Base-by-base conservation (phyloP, 2,329 filamentous ascomycete species). In the Cryphonectria naterciae region DNA sequence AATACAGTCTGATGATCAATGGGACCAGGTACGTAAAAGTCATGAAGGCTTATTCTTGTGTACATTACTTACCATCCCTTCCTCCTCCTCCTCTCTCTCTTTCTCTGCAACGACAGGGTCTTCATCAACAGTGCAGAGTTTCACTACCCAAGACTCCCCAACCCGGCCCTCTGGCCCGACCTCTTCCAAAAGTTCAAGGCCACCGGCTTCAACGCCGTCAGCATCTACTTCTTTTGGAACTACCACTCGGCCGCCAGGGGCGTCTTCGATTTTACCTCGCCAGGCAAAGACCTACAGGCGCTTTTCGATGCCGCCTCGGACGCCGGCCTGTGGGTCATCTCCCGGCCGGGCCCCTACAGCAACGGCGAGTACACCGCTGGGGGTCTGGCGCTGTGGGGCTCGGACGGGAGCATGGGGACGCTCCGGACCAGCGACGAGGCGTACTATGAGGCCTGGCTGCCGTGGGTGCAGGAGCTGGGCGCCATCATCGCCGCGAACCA, bases 171-270 rank as follows among this genome's bases (percentile, higher is more conserved):
- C 37, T 88, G 86, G 84, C 75, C 79, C 32, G 85, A 87, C 73
- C 83, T 88, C 46, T 86, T 88, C 70, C 85, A 88, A 67, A 87
- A 87, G 71, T 81, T 87, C 71, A 82, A 83, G 72, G 84, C 86
- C 11, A 85, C 83, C 74, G 86, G 85, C 0, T 86, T 86, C 76
- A 87, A 87, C 76, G 79, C 85, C 22, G 79, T 87, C 66, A 79
- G 81, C 70, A 77, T 85, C 43, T 85, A 85, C 76, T 85, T 86
- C 74, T 85, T 85, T 77, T 86, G 83, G 83, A 84, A 82, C 4
- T 86, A 85, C 70, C 83, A 85, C 74, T 84, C 80, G 56, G 77
- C 80, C 8, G 82, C 81, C 17, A 80, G 79, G 73, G 84, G 78
- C 25, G 77, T 79, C 5, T 86, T 82, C 74, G 86, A 86, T 74